Conservation (phyloP, 345 rosid genomes). For the Turritis glabra region DNA sequence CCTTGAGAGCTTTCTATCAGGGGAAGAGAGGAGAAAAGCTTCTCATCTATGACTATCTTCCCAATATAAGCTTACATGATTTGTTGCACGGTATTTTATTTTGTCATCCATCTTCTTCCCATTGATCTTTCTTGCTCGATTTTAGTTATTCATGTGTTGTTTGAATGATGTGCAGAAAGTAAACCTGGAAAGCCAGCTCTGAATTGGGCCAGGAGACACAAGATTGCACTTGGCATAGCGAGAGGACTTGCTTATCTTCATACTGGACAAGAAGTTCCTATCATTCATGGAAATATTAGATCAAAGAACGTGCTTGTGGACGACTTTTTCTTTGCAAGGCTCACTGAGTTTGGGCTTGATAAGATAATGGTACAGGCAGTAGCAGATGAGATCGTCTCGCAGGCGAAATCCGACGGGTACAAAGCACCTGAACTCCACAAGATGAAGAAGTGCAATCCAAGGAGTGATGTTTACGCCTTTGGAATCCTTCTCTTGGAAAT, state of each 20-base stretch:
- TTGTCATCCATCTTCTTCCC: not conserved
- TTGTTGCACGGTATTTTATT: conserved; percentile 71
- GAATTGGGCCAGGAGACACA: conserved; percentile 97
- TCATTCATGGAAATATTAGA: conserved; percentile 86
- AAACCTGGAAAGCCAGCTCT: conserved; percentile 74
- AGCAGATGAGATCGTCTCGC: conserved; percentile 90
- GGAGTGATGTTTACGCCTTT: conserved; percentile 92
- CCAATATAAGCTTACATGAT: conserved; percentile 77
- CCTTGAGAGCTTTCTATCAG: conserved; percentile 93
- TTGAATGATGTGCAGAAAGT: conserved; percentile 52
- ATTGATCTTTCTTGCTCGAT: not conserved
- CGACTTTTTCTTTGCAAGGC: conserved; percentile 78
- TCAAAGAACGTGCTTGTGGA: conserved; percentile 94
- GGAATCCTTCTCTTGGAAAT: conserved; percentile 92
- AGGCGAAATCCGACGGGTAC: conserved; percentile 82
- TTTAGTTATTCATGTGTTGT: not conserved
- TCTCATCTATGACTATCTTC: conserved; percentile 92
- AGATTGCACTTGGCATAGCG: conserved; percentile 86
- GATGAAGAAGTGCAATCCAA: conserved; percentile 92
- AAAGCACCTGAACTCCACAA: conserved; percentile 96
- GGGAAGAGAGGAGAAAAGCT: conserved; percentile 99
- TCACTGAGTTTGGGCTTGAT: conserved; percentile 92
- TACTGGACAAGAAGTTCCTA: conserved; percentile 68
- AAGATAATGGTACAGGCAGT: conserved; percentile 87
- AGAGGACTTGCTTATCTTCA: conserved; percentile 90